Base-by-base conservation (phyloP, 1,284 basidiomycete genomes). In the Cryptococcus sp. region DNA sequence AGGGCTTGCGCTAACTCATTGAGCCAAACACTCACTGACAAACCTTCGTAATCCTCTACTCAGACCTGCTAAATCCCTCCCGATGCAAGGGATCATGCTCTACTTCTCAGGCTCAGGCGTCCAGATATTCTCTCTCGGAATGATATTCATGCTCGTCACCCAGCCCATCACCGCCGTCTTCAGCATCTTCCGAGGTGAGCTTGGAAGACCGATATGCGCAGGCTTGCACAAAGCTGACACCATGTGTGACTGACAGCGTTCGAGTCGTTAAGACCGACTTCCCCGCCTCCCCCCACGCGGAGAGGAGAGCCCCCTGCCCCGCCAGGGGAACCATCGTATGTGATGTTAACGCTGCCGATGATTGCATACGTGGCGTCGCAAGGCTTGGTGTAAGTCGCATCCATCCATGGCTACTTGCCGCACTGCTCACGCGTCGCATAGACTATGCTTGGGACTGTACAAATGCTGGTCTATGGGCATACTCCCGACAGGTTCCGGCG, bases 81-180 rank as follows among this genome's bases (percentile, higher is more conserved):
- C 91, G 4, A 94, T 94, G 91, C 91, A 94, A 71, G 89, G 85
- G 1, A 88, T 95, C 79, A 94, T 95, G 91, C 82, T 95, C 44
- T 95, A 94, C 83, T 93, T 95, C 86, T 93, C 90, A 23, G 91
- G 91, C 42, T 87, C 89, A 24, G 89, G 90, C 45, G 87, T 94
- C 12, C 91, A 95, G 77, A 88, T 95, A 50, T 94, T 94, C 77
- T 92, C 89, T 74, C 89, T 94, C 79, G 90, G 91, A 45, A 93
- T 91, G 74, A 87, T 94, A 38, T 87, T 90, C 71, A 91, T 91
- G 88, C 82, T 94, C 12, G 81, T 94, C 57, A 80, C 89, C 52
- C 82, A 84, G 16, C 91, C 91, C 0, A 84, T 93, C 76, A 87
- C 86, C 72, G 90, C 89, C 54, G 71, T 91, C 8, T 82, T 84